phyloP scores from a whole-genome alignment of 441 rosid genomes.

The Flueggea neowawraea region DNA sequence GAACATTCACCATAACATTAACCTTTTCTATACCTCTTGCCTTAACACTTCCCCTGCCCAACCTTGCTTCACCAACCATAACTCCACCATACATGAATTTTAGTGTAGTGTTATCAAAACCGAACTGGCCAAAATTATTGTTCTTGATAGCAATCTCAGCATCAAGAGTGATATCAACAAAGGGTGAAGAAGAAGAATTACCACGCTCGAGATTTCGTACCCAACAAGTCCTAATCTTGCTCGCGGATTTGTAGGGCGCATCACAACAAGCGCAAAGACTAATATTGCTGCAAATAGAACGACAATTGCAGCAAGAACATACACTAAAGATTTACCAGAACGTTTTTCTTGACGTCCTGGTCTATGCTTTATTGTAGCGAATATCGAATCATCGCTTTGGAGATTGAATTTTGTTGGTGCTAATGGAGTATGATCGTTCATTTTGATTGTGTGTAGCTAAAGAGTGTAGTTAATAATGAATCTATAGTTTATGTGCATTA shows the following conservation, averaged over 20 bases:
- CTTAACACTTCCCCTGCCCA: constrained; percentile 27
- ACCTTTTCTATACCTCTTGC: constrained; percentile 35
- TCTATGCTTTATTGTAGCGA: constrained; percentile 8
- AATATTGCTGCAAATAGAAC: constrained; percentile 24
- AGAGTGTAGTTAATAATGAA: too few relatives aligned
- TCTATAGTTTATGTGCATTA: too few relatives aligned
- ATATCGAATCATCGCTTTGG: constrained; percentile 31
- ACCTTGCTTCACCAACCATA: constrained; percentile 34
- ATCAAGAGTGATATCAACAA: constrained; percentile 35
- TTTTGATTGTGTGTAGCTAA: too few relatives aligned
- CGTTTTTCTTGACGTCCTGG: constrained; percentile 11
- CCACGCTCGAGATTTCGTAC: constrained; percentile 19
- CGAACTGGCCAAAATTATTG: constrained; percentile 50
- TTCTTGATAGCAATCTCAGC: constrained; percentile 39
- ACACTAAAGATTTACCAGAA: constrained; percentile 38
- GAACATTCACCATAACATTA: constrained; percentile 27
- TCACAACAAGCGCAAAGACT: constrained; percentile 19
- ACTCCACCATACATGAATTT: constrained; percentile 24
- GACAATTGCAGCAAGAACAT: constrained; percentile 31
- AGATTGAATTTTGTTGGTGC: constrained; percentile 25
- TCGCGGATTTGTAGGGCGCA: constrained; percentile 33
- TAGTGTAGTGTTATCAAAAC: constrained; percentile 25
- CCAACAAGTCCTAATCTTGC: constrained; percentile 9
- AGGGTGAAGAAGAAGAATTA: constrained; percentile 17
- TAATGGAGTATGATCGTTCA: constrained; percentile 7